Percentiles rank a stretch among this genome's conserved stretches.
phyloP scores from a whole-genome alignment of 768 basidiomycete genomes.

The Thelephora aurantiotincta region DNA sequence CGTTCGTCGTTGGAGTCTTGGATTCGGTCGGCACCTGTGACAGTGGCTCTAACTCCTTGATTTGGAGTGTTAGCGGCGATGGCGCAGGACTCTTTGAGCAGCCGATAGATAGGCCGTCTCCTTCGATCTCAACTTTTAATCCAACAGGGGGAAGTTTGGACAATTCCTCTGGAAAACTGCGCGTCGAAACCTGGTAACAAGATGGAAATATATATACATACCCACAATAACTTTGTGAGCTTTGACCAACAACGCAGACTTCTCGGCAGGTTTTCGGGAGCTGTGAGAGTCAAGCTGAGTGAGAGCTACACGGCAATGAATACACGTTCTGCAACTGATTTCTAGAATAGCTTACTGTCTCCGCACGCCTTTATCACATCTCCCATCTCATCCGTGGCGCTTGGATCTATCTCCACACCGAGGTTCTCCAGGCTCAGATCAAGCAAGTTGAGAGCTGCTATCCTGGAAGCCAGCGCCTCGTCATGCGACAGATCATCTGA shows the following conservation, averaged over 20 bases:
- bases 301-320: slow-evolving; percentile 27
- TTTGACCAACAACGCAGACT: slow-evolving; percentile 65
- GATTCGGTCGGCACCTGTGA: too few relatives aligned
- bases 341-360: slow-evolving; percentile 36
- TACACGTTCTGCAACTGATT: slow-evolving; percentile 2
- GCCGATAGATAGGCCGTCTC: slow-evolving; percentile 4
- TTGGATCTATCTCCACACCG: slow-evolving; percentile 60
- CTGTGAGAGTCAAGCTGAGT: slow-evolving; percentile 30
- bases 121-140: slow-evolving; percentile 45
- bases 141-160: slow-evolving; percentile 60
- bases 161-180: slow-evolving; percentile 42
- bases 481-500: slow-evolving; percentile 80
- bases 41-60: neutral
- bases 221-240: slow-evolving; percentile 83
- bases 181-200: neutral
- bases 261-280: slow-evolving; percentile 56
- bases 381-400: slow-evolving; percentile 32
- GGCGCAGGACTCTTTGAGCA: neutral
- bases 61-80: neutral
- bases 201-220: slow-evolving; percentile 20
- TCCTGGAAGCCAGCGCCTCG: slow-evolving; percentile 74
- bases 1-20: too few relatives aligned
- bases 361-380: slow-evolving; percentile 62
- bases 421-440: slow-evolving; percentile 83
- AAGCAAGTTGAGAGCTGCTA: slow-evolving; percentile 84